These are phyloP conservation scores for Rhododendron molle DNA, from an alignment of 148 eudicot genomes.

Conservation along the genomic window DNA sequence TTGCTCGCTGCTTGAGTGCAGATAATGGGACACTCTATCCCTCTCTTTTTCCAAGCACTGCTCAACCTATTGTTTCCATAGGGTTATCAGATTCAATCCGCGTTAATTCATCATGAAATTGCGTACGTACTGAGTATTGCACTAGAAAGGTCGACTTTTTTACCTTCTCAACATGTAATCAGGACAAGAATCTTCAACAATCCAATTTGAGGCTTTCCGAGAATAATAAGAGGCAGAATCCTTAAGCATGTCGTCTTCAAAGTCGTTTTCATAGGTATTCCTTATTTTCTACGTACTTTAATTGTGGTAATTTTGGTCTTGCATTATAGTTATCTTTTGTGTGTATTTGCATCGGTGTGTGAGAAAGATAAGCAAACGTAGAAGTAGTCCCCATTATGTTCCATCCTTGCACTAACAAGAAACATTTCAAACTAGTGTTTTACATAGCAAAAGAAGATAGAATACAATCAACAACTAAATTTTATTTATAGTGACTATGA, in stretches of 20 bases:
- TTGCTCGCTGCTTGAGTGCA: too few relatives aligned
- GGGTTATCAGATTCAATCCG: background rate
- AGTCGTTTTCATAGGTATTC: conserved; percentile 31
- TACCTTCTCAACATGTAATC: conserved; percentile 74
- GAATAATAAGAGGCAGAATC: conserved; percentile 63
- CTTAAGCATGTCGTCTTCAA: conserved; percentile 45
- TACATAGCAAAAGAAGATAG: too few relatives aligned
- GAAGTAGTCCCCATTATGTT: too few relatives aligned
- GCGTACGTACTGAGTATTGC: background rate
- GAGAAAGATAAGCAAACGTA: too few relatives aligned
- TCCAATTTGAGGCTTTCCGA: conserved; percentile 68
- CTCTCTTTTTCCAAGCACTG: conserved; percentile 59
- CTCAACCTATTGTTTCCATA: conserved; percentile 40
- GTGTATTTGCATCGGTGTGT: too few relatives aligned
- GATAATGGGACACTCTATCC: conserved; percentile 37
- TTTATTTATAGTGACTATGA: too few relatives aligned
- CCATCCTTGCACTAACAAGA: too few relatives aligned
- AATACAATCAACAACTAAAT: background rate
- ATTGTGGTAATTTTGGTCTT: too few relatives aligned
- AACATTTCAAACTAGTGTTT: too few relatives aligned
- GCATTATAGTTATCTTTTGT: too few relatives aligned
- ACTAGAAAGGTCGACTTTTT: background rate
- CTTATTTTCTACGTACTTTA: too few relatives aligned
- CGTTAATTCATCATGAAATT: background rate
- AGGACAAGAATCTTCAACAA: conserved; percentile 64